These are phyloP conservation scores for Pseudogymnoascus sp. DNA, from an alignment of 2,329 filamentous ascomycete species.

Conservation along the genomic window DNA sequence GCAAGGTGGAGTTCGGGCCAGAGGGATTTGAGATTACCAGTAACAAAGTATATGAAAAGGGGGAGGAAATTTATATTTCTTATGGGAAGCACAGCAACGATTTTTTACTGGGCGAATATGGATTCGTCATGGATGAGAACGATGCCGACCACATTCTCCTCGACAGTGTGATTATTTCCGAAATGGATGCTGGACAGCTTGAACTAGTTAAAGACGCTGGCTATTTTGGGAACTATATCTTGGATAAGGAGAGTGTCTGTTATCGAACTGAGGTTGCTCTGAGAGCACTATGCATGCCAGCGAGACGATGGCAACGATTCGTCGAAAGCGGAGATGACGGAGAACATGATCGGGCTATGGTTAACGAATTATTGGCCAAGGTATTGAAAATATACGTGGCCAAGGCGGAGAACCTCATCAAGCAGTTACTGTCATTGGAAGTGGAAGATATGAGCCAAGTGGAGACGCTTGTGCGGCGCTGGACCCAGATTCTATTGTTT, in stretches of 20 bases:
- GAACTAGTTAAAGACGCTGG: constrained; percentile 36
- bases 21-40: constrained; percentile 48
- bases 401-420: neutral
- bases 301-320: constrained; percentile 38
- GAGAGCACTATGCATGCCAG: constrained; percentile 31
- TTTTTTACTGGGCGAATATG: constrained; percentile 60
- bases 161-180: constrained; percentile 22
- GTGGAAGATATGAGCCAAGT: neutral
- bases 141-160: constrained; percentile 23
- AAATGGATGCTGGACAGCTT: constrained; percentile 27
- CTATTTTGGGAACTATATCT: constrained; percentile 44
- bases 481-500: constrained; percentile 9
- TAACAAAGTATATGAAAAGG: constrained; percentile 40
- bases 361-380: constrained; percentile 32
- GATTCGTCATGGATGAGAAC: constrained; percentile 26
- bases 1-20: constrained; percentile 42
- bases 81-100: constrained; percentile 68
- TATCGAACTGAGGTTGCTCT: constrained; percentile 49
- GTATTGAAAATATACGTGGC: constrained; percentile 15
- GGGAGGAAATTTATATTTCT: constrained; percentile 59
- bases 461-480: constrained; percentile 6
- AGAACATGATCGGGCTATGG: constrained; percentile 33
- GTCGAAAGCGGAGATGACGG: constrained; percentile 40
- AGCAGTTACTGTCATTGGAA: neutral
- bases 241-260: constrained; percentile 44